Conservation (phyloP, 164 flowering plant species). For the Cinnamomum micranthum region DNA sequence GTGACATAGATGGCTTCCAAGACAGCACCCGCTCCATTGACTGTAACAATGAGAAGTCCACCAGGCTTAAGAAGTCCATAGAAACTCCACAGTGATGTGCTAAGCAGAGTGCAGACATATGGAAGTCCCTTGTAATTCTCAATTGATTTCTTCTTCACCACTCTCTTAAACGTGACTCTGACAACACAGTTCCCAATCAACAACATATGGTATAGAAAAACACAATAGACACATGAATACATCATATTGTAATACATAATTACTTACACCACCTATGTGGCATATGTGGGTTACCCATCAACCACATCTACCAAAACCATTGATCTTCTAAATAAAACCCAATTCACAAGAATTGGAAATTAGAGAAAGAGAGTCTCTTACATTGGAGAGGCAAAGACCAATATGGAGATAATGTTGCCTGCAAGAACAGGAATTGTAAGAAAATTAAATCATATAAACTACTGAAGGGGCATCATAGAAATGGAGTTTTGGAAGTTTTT, state of each 20-base stretch:
- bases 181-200: neutral
- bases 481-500: neutral
- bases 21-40: conserved; percentile 60
- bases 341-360: neutral
- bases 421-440: neutral
- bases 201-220: neutral
- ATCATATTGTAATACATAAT: neutral
- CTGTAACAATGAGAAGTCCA: conserved; percentile 52
- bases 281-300: neutral
- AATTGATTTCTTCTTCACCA: conserved; percentile 70
- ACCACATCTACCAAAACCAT: neutral
- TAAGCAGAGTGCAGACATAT: conserved; percentile 54
- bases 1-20: conserved; percentile 55
- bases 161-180: conserved; percentile 48
- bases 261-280: no score
- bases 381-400: conserved; percentile 71
- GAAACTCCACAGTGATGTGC: conserved; percentile 68
- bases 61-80: conserved; percentile 77
- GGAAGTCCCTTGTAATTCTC: conserved; percentile 61
- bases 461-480: neutral
- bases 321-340: neutral
- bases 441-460: neutral
- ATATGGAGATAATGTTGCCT: conserved; percentile 40
- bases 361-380: conserved; percentile 27
- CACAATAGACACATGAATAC: neutral